Conservation (phyloP, 306 rosid genomes). For the Benincasa hispida region DNA sequence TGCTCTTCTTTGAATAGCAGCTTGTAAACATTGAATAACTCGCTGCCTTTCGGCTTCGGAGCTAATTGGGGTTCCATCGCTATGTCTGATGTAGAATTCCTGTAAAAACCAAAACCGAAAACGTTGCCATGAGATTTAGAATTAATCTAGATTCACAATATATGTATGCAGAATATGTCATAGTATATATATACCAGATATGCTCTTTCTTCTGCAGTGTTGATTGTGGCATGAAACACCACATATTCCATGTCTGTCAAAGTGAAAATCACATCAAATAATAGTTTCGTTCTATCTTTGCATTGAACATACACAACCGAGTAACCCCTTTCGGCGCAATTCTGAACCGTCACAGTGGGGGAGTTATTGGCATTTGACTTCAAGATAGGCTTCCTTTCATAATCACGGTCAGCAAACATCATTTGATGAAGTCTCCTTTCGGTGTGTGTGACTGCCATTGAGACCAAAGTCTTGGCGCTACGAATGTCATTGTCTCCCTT, state of each 20-base stretch:
- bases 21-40: constrained; percentile 76
- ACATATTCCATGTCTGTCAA: constrained; percentile 90
- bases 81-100: constrained; percentile 88
- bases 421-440: constrained; percentile 91
- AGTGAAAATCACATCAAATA: constrained; percentile 77
- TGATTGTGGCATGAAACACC: constrained; percentile 80
- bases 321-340: constrained; percentile 75
- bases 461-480: constrained; percentile 65
- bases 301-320: constrained; percentile 81
- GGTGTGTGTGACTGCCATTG: constrained; percentile 51
- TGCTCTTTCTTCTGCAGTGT: constrained; percentile 39
- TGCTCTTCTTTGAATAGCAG: constrained; percentile 80
- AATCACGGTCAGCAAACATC: constrained; percentile 92
- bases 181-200: constrained; percentile 49
- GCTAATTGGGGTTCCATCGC: constrained; percentile 90
- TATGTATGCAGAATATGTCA: too few relatives aligned
- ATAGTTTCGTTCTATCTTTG: constrained; percentile 67
- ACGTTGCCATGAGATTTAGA: neutral
- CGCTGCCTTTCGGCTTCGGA: constrained; percentile 86
- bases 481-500: constrained; percentile 78
- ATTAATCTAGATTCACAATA: neutral
- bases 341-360: constrained; percentile 54
- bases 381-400: constrained; percentile 55
- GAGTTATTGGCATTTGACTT: constrained; percentile 26
- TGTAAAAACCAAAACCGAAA: constrained; percentile 5